Conservation (phyloP, 768 basidiomycete genomes). For the Grammothele lineata region DNA sequence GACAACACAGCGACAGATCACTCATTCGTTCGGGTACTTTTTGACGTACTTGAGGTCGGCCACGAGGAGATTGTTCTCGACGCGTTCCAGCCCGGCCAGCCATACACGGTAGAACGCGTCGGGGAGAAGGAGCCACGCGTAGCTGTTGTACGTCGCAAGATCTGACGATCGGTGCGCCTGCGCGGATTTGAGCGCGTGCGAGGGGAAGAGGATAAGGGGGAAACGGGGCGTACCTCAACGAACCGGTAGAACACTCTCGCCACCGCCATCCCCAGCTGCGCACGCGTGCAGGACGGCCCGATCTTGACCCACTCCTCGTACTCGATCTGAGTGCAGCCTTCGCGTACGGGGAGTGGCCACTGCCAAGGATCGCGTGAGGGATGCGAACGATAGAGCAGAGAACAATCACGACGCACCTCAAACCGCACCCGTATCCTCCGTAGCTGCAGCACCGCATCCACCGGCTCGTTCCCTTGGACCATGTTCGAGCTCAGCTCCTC, state of each 20-base stretch:
- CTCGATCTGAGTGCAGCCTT: not conserved
- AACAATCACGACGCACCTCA: not conserved
- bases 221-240: constrained; percentile 8
- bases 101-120: constrained; percentile 10
- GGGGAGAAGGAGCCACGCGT: constrained; percentile 3
- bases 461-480: not conserved
- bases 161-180: not conserved
- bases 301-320: constrained; percentile 8
- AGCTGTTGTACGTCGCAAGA: not conserved
- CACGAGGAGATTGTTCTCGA: constrained; percentile 7
- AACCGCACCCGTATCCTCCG: constrained; percentile 1
- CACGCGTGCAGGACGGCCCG: not conserved
- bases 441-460: not conserved
- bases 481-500: constrained; percentile 7
- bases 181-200: no score
- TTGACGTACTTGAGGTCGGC: constrained; percentile 9
- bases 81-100: constrained; percentile 8
- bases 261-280: constrained; percentile 5
- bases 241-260: constrained; percentile 6
- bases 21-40: constrained; percentile 9
- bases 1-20: no score
- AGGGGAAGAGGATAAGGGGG: not conserved
- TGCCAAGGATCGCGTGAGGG: not conserved
- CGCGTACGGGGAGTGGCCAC: constrained; percentile 7
- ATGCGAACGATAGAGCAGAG: not conserved